Percentiles rank a stretch among this genome's conserved stretches.
Evolutionary conservation across 202 grass and related monocot genomes (phyloP).

Genomic region (Musa balbisiana): DNA sequence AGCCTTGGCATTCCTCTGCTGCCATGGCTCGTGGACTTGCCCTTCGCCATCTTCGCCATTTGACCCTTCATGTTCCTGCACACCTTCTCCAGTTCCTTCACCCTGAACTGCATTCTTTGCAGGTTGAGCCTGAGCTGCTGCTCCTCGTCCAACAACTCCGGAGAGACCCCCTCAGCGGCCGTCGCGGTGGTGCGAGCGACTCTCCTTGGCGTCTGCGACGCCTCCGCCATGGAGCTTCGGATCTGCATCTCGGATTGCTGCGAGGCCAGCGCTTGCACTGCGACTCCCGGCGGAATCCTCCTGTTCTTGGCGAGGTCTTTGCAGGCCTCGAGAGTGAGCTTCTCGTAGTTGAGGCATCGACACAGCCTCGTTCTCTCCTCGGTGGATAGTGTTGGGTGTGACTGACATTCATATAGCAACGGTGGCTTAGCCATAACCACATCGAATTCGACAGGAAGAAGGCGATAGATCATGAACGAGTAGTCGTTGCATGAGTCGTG

Average conservation of each 20-base stretch:
- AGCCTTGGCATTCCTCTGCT: slow-evolving; percentile 57
- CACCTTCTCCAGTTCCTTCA: slow-evolving; percentile 67
- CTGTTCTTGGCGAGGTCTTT: slow-evolving; percentile 80
- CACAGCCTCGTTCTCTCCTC: slow-evolving; percentile 62
- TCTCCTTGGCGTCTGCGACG: slow-evolving; percentile 33
- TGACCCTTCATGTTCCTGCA: slow-evolving; percentile 73
- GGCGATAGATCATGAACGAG: no score
- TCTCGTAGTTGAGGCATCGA: slow-evolving; percentile 82
- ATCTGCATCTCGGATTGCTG: slow-evolving; percentile 50
- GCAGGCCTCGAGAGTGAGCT: slow-evolving; percentile 65
- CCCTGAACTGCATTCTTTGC: slow-evolving; percentile 66
- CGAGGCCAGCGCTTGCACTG: slow-evolving; percentile 40
- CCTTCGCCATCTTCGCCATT: slow-evolving; percentile 51
- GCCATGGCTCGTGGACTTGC: slow-evolving; percentile 32
- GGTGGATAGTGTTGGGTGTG: slow-evolving; percentile 39
- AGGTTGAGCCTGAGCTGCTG: slow-evolving; percentile 51
- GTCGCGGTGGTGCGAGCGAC: neutral
- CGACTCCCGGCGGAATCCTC: slow-evolving; percentile 53
- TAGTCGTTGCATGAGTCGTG: no score
- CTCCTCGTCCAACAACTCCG: slow-evolving; percentile 35
- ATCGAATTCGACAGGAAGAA: no score
- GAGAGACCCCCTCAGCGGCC: neutral
- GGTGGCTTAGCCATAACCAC: no score
- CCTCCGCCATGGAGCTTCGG: slow-evolving; percentile 18
- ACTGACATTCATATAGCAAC: slow-evolving; percentile 23